phyloP scores from a whole-genome alignment of 257 asterid genomes.

The Gentiana dahurica region DNA sequence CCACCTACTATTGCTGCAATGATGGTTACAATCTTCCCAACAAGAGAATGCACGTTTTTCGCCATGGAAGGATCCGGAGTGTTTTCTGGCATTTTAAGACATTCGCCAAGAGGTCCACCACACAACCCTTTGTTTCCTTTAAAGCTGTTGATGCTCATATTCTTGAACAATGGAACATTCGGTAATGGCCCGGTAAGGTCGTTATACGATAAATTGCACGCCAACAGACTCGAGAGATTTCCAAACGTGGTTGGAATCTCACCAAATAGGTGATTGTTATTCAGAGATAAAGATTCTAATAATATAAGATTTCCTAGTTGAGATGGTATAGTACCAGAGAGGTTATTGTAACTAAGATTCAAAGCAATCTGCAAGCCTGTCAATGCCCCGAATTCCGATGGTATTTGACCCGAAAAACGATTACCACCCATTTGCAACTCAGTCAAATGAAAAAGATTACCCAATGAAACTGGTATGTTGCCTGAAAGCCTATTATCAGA shows the following conservation, averaged over 20 bases:
- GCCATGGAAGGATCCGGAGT: slow-evolving; percentile 20
- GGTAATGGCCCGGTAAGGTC: slow-evolving; percentile 73
- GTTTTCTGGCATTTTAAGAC: slow-evolving; percentile 20
- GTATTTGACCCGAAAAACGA: slow-evolving; percentile 58
- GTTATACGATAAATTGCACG: slow-evolving; percentile 80
- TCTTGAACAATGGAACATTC: slow-evolving; percentile 50
- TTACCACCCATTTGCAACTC: slow-evolving; percentile 93
- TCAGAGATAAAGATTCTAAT: slow-evolving; percentile 54
- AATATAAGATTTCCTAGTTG: slow-evolving; percentile 75
- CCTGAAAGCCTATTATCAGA: slow-evolving; percentile 68
- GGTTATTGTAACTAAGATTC: slow-evolving; percentile 68
- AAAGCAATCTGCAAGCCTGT: slow-evolving; percentile 71
- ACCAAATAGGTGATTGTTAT: slow-evolving; percentile 66
- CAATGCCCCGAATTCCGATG: slow-evolving; percentile 59
- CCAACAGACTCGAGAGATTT: slow-evolving; percentile 64
- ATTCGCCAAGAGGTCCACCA: slow-evolving; percentile 71
- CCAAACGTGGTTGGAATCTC: slow-evolving; percentile 77
- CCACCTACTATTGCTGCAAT: slow-evolving; percentile 74
- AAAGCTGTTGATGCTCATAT: slow-evolving; percentile 67
- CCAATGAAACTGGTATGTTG: slow-evolving; percentile 59
- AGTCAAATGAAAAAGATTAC: slow-evolving; percentile 70
- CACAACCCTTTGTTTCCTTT: slow-evolving; percentile 74
- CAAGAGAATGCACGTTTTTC: slow-evolving; percentile 19
- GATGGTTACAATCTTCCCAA: slow-evolving; percentile 51
- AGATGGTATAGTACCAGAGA: slow-evolving; percentile 68